Conservation (phyloP, 768 basidiomycete species). For the Mycena maculata region DNA sequence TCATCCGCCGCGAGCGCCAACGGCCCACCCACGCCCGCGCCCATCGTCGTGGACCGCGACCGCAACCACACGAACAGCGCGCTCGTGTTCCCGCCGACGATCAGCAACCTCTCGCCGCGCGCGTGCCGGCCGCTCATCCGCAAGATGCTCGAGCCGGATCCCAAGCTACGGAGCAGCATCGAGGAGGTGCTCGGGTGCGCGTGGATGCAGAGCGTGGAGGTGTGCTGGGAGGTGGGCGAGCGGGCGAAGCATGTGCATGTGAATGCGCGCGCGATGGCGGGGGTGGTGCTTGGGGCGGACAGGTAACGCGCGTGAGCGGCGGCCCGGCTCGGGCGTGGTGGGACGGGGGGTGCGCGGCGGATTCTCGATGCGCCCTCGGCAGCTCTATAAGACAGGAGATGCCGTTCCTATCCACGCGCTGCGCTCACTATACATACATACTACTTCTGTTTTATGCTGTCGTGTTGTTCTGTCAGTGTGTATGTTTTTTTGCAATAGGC, state of each 20-base stretch:
- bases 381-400: too few species aligned
- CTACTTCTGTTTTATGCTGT: too few species aligned
- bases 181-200: constrained; percentile 83
- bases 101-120: constrained; percentile 89
- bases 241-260: constrained; percentile 80
- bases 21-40: constrained; percentile 50
- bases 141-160: constrained; percentile 96
- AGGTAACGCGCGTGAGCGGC: not conserved
- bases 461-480: too few species aligned
- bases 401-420: too few species aligned
- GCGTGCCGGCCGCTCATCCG: constrained; percentile 86
- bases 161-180: constrained; percentile 77
- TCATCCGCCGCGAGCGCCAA: constrained; percentile 51
- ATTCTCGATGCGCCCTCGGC: constrained; percentile 4
- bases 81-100: constrained; percentile 63
- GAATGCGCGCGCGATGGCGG: constrained; percentile 69
- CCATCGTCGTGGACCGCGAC: constrained; percentile 15
- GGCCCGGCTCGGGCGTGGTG: too few species aligned
- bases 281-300: constrained; percentile 53
- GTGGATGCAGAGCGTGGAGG: constrained; percentile 86
- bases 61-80: constrained; percentile 33
- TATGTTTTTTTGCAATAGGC: too few species aligned
- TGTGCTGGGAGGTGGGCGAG: constrained; percentile 72
- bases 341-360: not conserved
- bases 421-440: too few species aligned